A percentile compares a stretch with the other conserved stretches of the same genome.
Evolutionary conservation across 2,329 filamentous ascomycete species (phyloP).

Genomic region (Colletotrichum spaethianum): DNA sequence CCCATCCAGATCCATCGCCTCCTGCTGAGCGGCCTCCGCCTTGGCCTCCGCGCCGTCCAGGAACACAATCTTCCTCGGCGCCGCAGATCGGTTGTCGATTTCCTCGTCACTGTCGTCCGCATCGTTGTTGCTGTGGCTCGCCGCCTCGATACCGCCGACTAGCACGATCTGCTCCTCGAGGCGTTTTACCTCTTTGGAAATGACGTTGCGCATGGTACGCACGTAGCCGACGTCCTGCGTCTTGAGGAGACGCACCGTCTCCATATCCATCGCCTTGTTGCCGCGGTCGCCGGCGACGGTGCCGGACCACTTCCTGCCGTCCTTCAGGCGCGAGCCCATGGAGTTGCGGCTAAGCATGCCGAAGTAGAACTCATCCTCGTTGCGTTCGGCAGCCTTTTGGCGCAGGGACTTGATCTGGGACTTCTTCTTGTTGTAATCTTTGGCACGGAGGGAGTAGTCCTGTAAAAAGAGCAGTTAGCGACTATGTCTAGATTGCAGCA

Average conservation of each 20-base stretch:
- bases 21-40: constrained; percentile 51
- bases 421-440: constrained; percentile 78
- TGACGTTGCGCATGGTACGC: constrained; percentile 72
- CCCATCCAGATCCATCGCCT: constrained; percentile 46
- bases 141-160: constrained; percentile 49
- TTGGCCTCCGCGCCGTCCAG: constrained; percentile 57
- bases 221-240: constrained; percentile 79
- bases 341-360: constrained; percentile 76
- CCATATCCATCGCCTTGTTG: constrained; percentile 67
- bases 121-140: constrained; percentile 55
- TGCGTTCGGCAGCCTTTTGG: constrained; percentile 74
- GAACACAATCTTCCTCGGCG: constrained; percentile 67
- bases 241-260: constrained; percentile 75
- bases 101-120: constrained; percentile 53
- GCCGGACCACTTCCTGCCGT: constrained; percentile 67
- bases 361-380: constrained; percentile 82
- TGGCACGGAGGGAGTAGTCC: constrained; percentile 76
- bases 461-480: constrained; percentile 44
- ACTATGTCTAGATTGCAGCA: background rate
- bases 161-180: constrained; percentile 69
- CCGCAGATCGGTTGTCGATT: constrained; percentile 48
- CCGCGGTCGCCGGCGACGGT: constrained; percentile 71
- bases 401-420: constrained; percentile 70
- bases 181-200: constrained; percentile 68
- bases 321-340: constrained; percentile 64